Conservation (phyloP, 2,329 filamentous ascomycete species). For the Colletotrichum sp. region DNA sequence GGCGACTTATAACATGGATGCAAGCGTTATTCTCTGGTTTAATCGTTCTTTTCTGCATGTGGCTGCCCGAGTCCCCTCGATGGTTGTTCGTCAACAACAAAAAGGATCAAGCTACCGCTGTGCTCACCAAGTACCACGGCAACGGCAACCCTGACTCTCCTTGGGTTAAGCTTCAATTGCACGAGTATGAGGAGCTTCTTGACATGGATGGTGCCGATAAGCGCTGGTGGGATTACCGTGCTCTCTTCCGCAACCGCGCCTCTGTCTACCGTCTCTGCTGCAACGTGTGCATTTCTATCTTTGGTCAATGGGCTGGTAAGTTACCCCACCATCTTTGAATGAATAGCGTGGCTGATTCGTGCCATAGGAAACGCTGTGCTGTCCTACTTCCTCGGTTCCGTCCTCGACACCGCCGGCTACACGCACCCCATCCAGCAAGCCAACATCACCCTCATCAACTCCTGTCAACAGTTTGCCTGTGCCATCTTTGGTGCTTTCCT, state of each 20-base stretch:
- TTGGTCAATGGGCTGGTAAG: constrained; percentile 50
- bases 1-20: constrained; percentile 39
- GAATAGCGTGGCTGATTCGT: too few species aligned
- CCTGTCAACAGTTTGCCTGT: constrained; percentile 52
- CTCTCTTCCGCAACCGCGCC: constrained; percentile 44
- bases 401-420: constrained; percentile 56
- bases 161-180: constrained; percentile 50
- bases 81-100: constrained; percentile 45
- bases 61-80: constrained; percentile 46
- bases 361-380: constrained; percentile 28
- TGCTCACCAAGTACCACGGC: constrained; percentile 47
- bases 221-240: constrained; percentile 52
- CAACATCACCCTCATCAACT: constrained; percentile 57
- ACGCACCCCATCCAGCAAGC: constrained; percentile 40
- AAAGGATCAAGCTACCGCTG: constrained; percentile 35
- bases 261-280: constrained; percentile 47
- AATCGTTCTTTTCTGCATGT: constrained; percentile 36
- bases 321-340: too few species aligned
- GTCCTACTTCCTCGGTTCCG: constrained; percentile 35
- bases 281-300: constrained; percentile 45
- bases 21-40: constrained; percentile 47
- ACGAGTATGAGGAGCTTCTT: constrained; percentile 47
- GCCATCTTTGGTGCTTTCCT: constrained; percentile 53
- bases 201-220: constrained; percentile 48
- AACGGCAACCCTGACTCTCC: constrained; percentile 45